Evolutionary conservation across 108 stramenopile species (phyloP), one percentile per base, ranked within the genome.

Genomic region (Cyclotella kingstonii): DNA sequence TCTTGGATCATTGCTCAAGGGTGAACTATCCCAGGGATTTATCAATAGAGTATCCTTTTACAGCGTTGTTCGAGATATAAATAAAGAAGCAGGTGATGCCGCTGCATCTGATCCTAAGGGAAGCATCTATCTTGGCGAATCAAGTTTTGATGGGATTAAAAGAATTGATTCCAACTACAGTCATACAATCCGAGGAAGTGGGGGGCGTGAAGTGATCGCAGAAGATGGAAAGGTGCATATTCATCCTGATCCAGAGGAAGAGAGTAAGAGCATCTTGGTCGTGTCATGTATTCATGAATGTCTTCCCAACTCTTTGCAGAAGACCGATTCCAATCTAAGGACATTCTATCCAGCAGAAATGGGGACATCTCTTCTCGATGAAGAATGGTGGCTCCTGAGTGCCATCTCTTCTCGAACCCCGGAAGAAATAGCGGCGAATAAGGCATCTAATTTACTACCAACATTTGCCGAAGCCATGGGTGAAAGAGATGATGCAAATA

Each of bases 401-500:
- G 81, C 85, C 7, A 85, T 93, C 61, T 75, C 83, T 25, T 49
- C 61, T 10, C 69, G 87, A 5, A 36, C 66, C 26, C 36, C 43
- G 4, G 63, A 44, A 14, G 67, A 78, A 4, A 82, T 85, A 6
- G 84, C 78, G 29, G 17, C 60, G 12, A 66, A 73, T 27, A 58
- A 60, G 22, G 55, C 78, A 35, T 54, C 53, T 11, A 70, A 67
- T 11, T 85, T 87, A 40, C 86, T 85, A 8, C 72, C 81, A 8
- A 93, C 87, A 1, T 93, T 93, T 63, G 54, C 76, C 26, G 85
- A 93, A 72, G 92, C 92, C 14, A 90, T 93, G 67, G 92, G 92
- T 1, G 92, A 93, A 54, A 70, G 66, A 26, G 85, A 86, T 19
- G 36, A 27, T 31, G 40, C 45, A n/a, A 34, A n/a, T 33, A 47